phyloP scores from a whole-genome alignment of 108 stramenopile genomes.

The Nitzschia palea region DNA sequence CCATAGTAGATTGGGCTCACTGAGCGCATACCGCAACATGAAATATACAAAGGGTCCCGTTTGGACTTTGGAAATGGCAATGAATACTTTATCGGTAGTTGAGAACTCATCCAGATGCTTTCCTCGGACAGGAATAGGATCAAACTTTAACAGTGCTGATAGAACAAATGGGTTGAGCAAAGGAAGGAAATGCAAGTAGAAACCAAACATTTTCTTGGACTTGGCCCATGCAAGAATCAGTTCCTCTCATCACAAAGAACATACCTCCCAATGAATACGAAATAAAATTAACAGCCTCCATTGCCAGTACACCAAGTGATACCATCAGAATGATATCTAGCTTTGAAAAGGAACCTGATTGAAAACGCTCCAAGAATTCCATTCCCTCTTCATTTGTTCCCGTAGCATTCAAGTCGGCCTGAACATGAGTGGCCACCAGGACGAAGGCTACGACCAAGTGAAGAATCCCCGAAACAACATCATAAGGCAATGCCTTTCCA shows the following conservation, averaged over 20 bases:
- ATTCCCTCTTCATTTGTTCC: not conserved
- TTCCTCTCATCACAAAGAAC: slow-evolving; percentile 5
- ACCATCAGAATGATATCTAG: slow-evolving; percentile 44
- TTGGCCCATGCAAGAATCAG: too few species aligned
- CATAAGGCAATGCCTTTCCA: not conserved
- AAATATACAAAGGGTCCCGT: slow-evolving; percentile 83
- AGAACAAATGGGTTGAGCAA: not conserved
- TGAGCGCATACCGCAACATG: slow-evolving; percentile 55
- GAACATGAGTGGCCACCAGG: slow-evolving; percentile 16
- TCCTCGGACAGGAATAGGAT: slow-evolving; percentile 77
- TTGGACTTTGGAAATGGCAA: slow-evolving; percentile 69
- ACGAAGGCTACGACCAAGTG: not conserved
- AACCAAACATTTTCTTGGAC: not conserved
- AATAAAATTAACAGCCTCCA: slow-evolving; percentile 38
- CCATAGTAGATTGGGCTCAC: slow-evolving; percentile 58
- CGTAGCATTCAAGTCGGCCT: slow-evolving; percentile 6
- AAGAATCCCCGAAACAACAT: not conserved
- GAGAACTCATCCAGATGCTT: slow-evolving; percentile 83
- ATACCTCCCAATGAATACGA: slow-evolving; percentile 28
- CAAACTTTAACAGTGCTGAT: slow-evolving; percentile 31
- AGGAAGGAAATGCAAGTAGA: not conserved
- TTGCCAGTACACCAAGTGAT: slow-evolving; percentile 28
- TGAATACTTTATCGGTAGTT: slow-evolving; percentile 56
- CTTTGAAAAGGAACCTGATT: slow-evolving; percentile 19
- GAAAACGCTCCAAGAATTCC: slow-evolving; percentile 16